phyloP scores from a whole-genome alignment of 768 basidiomycete species.

The Boletus reticulatus region DNA sequence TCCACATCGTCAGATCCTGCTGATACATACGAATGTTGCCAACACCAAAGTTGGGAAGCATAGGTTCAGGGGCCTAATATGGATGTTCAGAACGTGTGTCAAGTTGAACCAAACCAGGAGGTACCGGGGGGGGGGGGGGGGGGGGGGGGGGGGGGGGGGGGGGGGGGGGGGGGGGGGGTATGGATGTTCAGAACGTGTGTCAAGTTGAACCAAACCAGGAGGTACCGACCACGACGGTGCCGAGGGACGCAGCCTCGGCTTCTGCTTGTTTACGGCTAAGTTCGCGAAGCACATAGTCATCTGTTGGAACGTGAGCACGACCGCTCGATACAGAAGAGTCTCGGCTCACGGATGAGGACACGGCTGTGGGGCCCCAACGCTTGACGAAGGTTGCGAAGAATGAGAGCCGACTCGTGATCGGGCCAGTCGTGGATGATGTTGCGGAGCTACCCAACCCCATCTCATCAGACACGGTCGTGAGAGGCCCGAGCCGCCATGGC shows the following conservation, averaged over 20 bases:
- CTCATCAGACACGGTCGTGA: not conserved
- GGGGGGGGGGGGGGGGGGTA: too few relatives aligned
- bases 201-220: not conserved
- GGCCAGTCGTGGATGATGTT: slow-evolving; percentile 35
- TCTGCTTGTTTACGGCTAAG: slow-evolving; percentile 14
- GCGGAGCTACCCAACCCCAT: slow-evolving; percentile 9
- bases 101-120: too few relatives aligned
- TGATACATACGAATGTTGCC: slow-evolving; percentile 30
- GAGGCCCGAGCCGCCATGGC: not conserved
- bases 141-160: too few relatives aligned
- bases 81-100: not conserved
- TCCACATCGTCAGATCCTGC: slow-evolving; percentile 31
- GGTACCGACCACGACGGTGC: slow-evolving; percentile 15
- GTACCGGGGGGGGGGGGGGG: too few relatives aligned
- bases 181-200: not conserved
- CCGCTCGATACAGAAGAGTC: not conserved
- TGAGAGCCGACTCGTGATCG: slow-evolving; percentile 25
- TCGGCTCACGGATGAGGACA: slow-evolving; percentile 31
- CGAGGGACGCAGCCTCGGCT: slow-evolving; percentile 11
- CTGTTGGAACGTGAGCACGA: slow-evolving; percentile 6
- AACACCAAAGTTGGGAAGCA: slow-evolving; percentile 34
- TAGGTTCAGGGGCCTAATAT: slow-evolving; percentile 32
- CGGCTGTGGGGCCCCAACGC: slow-evolving; percentile 30
- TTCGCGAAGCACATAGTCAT: slow-evolving; percentile 22
- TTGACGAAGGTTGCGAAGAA: slow-evolving; percentile 29